These are phyloP conservation scores for Cryptococcus depauperatus DNA, from an alignment of 1,284 basidiomycete genomes.

Conservation along the genomic window DNA sequence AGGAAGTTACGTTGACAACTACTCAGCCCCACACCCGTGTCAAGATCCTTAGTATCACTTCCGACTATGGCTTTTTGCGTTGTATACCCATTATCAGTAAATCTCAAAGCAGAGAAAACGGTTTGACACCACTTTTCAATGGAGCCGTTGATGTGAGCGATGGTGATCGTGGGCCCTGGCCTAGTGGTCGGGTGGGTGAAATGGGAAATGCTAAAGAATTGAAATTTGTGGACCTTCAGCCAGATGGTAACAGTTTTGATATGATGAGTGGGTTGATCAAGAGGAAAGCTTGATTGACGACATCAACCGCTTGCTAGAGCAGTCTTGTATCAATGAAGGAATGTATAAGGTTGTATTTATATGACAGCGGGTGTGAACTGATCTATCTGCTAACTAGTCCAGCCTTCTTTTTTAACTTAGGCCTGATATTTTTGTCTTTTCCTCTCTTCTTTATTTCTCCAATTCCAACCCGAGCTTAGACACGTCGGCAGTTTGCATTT, in stretches of 20 bases:
- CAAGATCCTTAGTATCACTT: slow-evolving; percentile 76
- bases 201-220: slow-evolving; percentile 8
- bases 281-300: slow-evolving; percentile 47
- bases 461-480: slow-evolving; percentile 27
- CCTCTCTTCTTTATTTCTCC: neutral
- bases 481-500: slow-evolving; percentile 26
- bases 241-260: slow-evolving; percentile 96
- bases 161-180: slow-evolving; percentile 25
- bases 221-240: slow-evolving; percentile 60
- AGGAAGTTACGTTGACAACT: slow-evolving; percentile 73
- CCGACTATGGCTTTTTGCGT: slow-evolving; percentile 76
- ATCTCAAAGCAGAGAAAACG: neutral
- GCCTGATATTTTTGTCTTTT: neutral
- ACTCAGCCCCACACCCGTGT: slow-evolving; percentile 61
- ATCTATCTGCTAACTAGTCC: neutral
- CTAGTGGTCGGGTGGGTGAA: slow-evolving; percentile 31
- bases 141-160: slow-evolving; percentile 29
- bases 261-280: slow-evolving; percentile 84
- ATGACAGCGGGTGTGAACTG: no score
- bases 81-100: slow-evolving; percentile 57
- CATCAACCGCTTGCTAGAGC: neutral
- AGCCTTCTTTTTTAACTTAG: neutral
- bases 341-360: neutral
- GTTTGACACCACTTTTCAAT: slow-evolving; percentile 40
- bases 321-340: slow-evolving; percentile 1